phyloP scores from a whole-genome alignment of 2,329 filamentous ascomycete genomes.

The Penicillium sp. region DNA sequence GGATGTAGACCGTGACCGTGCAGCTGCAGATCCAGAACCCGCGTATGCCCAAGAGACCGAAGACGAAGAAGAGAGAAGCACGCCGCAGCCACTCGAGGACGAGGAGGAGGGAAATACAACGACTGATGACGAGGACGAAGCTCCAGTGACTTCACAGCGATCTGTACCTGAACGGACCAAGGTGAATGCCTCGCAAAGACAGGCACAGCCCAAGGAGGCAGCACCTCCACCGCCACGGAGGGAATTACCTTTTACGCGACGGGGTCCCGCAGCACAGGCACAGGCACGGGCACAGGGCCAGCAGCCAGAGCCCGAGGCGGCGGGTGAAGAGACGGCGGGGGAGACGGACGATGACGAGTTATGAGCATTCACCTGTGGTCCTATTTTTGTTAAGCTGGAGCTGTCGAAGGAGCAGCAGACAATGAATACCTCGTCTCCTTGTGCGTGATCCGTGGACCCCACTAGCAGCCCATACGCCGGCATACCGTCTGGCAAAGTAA shows the following conservation, averaged over 20 bases:
- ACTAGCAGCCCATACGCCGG: too few species aligned
- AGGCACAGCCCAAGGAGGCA: slow-evolving; percentile 3
- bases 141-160: neutral
- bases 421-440: neutral
- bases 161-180: neutral
- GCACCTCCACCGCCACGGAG: slow-evolving; percentile 41
- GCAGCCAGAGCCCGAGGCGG: slow-evolving; percentile 15
- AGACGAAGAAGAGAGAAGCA: slow-evolving; percentile 32
- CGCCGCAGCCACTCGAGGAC: slow-evolving; percentile 40
- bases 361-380: slow-evolving; percentile 19
- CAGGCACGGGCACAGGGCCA: slow-evolving; percentile 14
- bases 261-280: slow-evolving; percentile 7
- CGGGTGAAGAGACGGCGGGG: slow-evolving; percentile 35
- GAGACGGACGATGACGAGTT: slow-evolving; percentile 51
- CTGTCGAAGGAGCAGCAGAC: neutral
- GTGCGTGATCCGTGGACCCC: too few species aligned
- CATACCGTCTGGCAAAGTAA: too few species aligned
- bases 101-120: slow-evolving; percentile 22
- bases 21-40: neutral
- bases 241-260: slow-evolving; percentile 47
- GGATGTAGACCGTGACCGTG: slow-evolving; percentile 39
- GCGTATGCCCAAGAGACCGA: slow-evolving; percentile 26
- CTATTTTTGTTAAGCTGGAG: neutral
- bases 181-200: neutral
- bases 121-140: slow-evolving; percentile 34